Percentiles rank a stretch among this genome's conserved stretches.
Evolutionary conservation across 2,329 filamentous ascomycete genomes (phyloP).

Genomic region (Aschersonia sp.): DNA sequence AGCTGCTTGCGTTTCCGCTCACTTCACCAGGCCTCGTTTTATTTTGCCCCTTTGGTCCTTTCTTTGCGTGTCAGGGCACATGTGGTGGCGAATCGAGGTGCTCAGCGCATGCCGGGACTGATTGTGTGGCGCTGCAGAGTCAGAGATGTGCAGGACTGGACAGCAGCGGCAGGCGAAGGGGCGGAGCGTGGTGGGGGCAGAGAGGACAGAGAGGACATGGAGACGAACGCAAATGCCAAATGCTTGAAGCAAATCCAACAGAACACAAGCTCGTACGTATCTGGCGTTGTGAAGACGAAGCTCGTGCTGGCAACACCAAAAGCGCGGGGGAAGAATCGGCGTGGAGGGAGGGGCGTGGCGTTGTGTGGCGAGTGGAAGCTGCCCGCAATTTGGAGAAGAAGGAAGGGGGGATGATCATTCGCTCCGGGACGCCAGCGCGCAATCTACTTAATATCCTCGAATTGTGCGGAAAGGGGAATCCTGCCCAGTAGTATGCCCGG

Average conservation of each 20-base stretch:
- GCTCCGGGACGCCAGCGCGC: too few relatives aligned
- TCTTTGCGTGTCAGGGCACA: neutral
- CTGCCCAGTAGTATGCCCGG: too few relatives aligned
- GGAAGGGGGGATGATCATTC: neutral
- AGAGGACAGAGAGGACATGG: neutral
- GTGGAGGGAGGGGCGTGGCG: neutral
- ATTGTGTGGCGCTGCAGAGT: slow-evolving; percentile 2
- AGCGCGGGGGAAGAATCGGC: neutral
- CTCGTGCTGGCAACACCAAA: neutral
- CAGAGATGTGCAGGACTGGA: neutral
- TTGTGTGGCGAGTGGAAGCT: neutral
- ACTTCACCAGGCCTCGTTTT: too few relatives aligned
- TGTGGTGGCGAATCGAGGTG: slow-evolving; percentile 1
- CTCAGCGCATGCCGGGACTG: slow-evolving; percentile 4
- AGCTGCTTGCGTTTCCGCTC: too few relatives aligned
- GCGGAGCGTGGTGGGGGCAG: neutral
- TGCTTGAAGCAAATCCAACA: too few relatives aligned
- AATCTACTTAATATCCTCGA: neutral
- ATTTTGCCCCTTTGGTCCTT: too few relatives aligned
- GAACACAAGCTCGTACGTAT: too few relatives aligned
- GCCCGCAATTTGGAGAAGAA: neutral
- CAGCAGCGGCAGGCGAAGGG: neutral
- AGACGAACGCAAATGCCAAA: too few relatives aligned
- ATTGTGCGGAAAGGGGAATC: neutral
- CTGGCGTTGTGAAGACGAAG: neutral